A percentile compares a stretch with the other conserved stretches of the same genome.
Conservation (phyloP, 179 eudicot species). For the Amaranthus tricolor region DNA sequence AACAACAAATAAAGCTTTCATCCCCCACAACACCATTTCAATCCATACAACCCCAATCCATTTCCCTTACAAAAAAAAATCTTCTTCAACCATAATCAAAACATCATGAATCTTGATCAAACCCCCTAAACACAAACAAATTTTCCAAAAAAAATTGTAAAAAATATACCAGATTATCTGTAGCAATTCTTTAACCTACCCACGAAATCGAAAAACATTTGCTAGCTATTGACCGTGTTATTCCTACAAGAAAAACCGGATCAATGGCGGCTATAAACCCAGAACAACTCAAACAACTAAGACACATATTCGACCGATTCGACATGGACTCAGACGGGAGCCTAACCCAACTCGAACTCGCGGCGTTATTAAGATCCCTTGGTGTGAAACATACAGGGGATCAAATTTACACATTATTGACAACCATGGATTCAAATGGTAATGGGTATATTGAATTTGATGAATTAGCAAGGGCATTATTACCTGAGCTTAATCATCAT, state of each 20-base stretch:
- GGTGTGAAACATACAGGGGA: conserved; percentile 80
- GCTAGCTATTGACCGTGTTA: background rate
- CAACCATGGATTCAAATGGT: conserved; percentile 66
- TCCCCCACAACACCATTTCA: conserved; percentile 11
- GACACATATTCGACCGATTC: conserved; percentile 67
- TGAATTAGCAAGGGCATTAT: conserved; percentile 55
- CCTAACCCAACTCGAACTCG: conserved; percentile 83
- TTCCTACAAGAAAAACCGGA: background rate
- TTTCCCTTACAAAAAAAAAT: background rate
- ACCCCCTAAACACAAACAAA: background rate
- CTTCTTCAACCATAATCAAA: background rate
- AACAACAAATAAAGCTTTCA: background rate
- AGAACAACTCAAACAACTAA: conserved; percentile 58
- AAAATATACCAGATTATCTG: background rate
- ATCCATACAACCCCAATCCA: background rate
- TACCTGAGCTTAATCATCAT: conserved; percentile 52
- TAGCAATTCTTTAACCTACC: no score
- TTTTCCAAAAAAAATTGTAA: background rate
- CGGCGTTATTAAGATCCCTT: conserved; percentile 70
- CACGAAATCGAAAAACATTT: no score
- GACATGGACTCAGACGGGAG: conserved; percentile 84
- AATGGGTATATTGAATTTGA: conserved; percentile 79
- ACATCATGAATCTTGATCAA: background rate
- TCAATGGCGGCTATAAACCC: conserved; percentile 17
- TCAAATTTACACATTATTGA: conserved; percentile 48